These are phyloP conservation scores for Apiospora phragmitis DNA, from an alignment of 2,329 filamentous ascomycete genomes.

Conservation along the genomic window DNA sequence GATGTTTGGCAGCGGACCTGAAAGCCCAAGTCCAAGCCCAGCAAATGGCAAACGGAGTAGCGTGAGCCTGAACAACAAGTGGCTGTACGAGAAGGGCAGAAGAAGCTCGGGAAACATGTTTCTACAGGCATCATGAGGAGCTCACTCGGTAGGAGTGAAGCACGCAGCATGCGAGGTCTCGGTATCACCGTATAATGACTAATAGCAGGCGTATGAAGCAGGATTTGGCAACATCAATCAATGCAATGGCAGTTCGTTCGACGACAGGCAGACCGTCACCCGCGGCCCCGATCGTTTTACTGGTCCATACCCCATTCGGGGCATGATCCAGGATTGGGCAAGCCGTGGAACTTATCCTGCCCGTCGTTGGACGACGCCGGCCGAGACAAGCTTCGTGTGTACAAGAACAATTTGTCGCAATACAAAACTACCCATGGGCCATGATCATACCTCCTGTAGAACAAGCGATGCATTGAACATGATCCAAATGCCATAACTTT, in stretches of 20 bases:
- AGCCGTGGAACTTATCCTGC: too few relatives aligned
- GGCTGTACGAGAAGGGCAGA: constrained; percentile 85
- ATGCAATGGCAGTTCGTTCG: neutral
- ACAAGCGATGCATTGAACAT: neutral
- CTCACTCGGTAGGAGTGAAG: neutral
- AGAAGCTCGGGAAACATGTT: constrained; percentile 50
- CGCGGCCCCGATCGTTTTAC: too few relatives aligned
- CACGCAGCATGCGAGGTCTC: neutral
- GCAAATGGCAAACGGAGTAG: constrained; percentile 65
- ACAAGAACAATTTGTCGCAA: neutral
- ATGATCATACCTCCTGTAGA: neutral
- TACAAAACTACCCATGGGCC: neutral
- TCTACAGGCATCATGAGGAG: constrained; percentile 24
- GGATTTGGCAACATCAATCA: neutral
- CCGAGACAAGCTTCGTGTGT: too few relatives aligned
- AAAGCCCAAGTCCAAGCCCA: constrained; percentile 69
- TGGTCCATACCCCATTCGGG: too few relatives aligned
- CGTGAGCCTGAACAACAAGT: constrained; percentile 85
- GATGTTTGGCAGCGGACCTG: constrained; percentile 56
- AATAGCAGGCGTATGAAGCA: neutral
- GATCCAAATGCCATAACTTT: neutral
- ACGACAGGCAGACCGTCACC: too few relatives aligned
- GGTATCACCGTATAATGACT: neutral
- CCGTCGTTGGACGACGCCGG: too few relatives aligned
- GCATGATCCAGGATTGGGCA: too few relatives aligned